Conservation (phyloP, 1,284 basidiomycete species). For the Irpex rosettiformis region DNA sequence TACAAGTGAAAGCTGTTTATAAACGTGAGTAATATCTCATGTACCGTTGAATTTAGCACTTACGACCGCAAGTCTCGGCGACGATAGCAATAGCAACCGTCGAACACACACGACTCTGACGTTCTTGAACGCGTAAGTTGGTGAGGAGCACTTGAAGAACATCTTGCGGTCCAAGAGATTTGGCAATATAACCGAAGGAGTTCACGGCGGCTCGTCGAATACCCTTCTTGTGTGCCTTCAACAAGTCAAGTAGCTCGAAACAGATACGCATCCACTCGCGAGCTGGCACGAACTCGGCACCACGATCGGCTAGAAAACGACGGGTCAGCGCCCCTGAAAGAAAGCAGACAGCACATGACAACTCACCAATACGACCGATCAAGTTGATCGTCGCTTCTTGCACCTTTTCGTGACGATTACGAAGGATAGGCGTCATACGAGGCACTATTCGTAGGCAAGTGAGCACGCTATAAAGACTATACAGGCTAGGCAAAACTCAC, state of each 20-base stretch:
- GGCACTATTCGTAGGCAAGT: conserved; percentile 62
- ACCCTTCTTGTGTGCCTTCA: conserved; percentile 99
- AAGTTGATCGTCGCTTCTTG: conserved; percentile 99
- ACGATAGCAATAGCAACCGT: conserved; percentile 98
- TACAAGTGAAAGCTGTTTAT: conserved; percentile 96
- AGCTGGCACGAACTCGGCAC: conserved; percentile 97
- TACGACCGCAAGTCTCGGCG: conserved; percentile 94
- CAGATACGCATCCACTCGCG: conserved; percentile 99
- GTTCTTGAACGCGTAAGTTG: conserved; percentile 97
- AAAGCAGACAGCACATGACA: background rate
- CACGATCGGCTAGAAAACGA: conserved; percentile 79
- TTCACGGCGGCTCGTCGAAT: conserved; percentile 99
- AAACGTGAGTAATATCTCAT: conserved; percentile 19
- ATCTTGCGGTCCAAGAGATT: conserved; percentile 98
- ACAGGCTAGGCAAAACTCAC: conserved; percentile 48
- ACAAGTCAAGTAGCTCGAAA: conserved; percentile 94
- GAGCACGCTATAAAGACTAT: conserved; percentile 2
- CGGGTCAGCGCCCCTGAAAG: conserved; percentile 3
- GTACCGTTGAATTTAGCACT: conserved; percentile 31
- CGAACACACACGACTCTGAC: conserved; percentile 97
- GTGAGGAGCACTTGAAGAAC: conserved; percentile 95
- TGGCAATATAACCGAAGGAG: conserved; percentile 99
- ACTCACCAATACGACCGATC: conserved; percentile 92
- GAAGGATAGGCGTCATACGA: conserved; percentile 98
- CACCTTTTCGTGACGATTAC: conserved; percentile 99